These are phyloP conservation scores for Nitzschia sp. DNA, from an alignment of 108 stramenopile species.

Conservation along the genomic window DNA sequence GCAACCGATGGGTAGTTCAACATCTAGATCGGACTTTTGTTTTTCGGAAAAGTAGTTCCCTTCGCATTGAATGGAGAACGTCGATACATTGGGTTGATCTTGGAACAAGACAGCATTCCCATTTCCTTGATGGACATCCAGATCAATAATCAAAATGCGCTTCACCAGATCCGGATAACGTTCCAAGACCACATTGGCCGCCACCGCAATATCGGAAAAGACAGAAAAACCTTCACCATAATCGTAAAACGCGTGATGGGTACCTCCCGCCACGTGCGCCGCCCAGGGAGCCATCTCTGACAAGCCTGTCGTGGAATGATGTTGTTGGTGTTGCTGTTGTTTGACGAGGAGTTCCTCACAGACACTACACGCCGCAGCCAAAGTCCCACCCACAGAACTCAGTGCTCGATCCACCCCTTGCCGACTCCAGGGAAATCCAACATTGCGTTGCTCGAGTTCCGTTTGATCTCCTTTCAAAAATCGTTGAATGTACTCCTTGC, in stretches of 20 bases:
- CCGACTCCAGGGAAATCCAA: slow-evolving; percentile 92
- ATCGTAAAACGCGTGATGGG: slow-evolving; percentile 92
- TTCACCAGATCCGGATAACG: slow-evolving; percentile 50
- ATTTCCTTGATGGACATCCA: slow-evolving; percentile 96
- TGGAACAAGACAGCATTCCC: slow-evolving; percentile 86
- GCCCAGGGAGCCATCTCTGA: slow-evolving; percentile 27
- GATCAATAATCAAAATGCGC: slow-evolving; percentile 80
- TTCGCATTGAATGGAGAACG: slow-evolving; percentile 81
- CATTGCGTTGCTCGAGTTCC: slow-evolving; percentile 77
- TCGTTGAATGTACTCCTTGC: slow-evolving; percentile 69
- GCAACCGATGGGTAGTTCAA: slow-evolving; percentile 75
- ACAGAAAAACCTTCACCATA: slow-evolving; percentile 94
- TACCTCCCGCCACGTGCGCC: slow-evolving; percentile 93
- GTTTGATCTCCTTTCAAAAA: slow-evolving; percentile 80
- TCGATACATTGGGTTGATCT: slow-evolving; percentile 50
- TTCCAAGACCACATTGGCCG: slow-evolving; percentile 81
- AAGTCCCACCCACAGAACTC: slow-evolving; percentile 88
- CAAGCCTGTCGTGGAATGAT: background rate
- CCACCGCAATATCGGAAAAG: slow-evolving; percentile 90
- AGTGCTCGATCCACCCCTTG: slow-evolving; percentile 76
- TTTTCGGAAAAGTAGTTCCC: slow-evolving; percentile 86
- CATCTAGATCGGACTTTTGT: slow-evolving; percentile 73
- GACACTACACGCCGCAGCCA: slow-evolving; percentile 73
- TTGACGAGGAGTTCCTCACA: slow-evolving; percentile 43
- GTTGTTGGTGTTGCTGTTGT: slow-evolving; percentile 6